Evolutionary conservation across 495 filamentous ascomycete species (phyloP), one percentile per base, ranked within the genome.

Genomic region (Hypoxylon lenormandii): DNA sequence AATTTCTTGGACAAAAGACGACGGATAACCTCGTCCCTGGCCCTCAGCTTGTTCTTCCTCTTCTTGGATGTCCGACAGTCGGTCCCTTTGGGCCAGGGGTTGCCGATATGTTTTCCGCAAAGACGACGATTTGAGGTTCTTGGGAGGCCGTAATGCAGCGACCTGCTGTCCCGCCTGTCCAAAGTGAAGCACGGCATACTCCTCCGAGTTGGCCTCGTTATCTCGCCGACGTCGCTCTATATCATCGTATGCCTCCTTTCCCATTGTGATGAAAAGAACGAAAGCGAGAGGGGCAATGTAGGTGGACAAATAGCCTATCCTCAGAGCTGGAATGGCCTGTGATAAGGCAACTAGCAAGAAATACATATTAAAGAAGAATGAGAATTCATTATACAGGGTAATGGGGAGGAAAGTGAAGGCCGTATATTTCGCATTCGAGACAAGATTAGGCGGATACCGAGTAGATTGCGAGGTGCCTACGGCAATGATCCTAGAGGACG

Each of bases 361-460:
- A 73, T 99, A 99, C 74, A 97, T 89, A 83, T 99, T 99, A 85
- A 98, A 97, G 80, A 99, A 99, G 80, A 98, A 98, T 46, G 93
- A 97, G 74, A 99, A 99, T 71, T 99, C 96, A 81, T 98, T 97
- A 76, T 96, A 99, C 11, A 98, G 82, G 0, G 96, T 98, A 21
- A 92, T 84, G 3, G 96, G 96, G 2, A 99, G 85, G 78, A 99
- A 99, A 62, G 89, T 95, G 84, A 92, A 92, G 0, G 92, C 87
- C n/a, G 94, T 97, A 74, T 97, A 99, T 86, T 97, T 97, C 42
- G 96, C 94, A 80, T 99, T 97, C 16, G 93, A 97, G 42, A 99
- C 86, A 26, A 90, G 85, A 75, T 99, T 99, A 13, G 88, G 85
- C n/a, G 91, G 91, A 75, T 89, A 92, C 37, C 83, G 82, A 7